Percentiles rank a stretch among this genome's conserved stretches.
Conservation (phyloP, 169 alveolate genomes). For the Eimeria maxima region DNA sequence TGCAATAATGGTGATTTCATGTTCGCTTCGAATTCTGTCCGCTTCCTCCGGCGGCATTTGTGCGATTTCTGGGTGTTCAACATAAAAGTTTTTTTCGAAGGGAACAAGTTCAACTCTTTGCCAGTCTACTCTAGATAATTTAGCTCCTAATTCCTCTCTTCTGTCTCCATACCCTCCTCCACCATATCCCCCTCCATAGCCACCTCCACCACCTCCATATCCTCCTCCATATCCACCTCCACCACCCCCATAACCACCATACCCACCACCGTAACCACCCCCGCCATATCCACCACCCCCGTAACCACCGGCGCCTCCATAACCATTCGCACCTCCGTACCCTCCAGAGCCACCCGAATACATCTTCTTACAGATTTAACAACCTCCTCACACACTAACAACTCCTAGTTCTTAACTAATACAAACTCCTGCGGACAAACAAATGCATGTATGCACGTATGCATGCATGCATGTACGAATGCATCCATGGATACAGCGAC, state of each 20-base stretch:
- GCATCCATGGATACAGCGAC: no score
- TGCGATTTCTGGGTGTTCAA: constrained; percentile 94
- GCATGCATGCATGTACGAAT: no score
- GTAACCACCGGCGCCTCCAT: constrained; percentile 20
- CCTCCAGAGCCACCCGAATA: background rate
- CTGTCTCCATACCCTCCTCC: constrained; percentile 45
- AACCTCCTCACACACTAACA: background rate
- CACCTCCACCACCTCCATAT: constrained; percentile 21
- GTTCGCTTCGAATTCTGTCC: constrained; percentile 91
- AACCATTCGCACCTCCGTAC: constrained; percentile 58
- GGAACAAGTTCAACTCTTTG: constrained; percentile 90
- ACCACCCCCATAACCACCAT: constrained; percentile 61
- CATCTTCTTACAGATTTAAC: background rate
- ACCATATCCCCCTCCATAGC: no score
- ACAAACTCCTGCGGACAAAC: background rate
- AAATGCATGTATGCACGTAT: background rate
- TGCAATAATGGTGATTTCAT: constrained; percentile 92
- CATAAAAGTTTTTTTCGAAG: constrained; percentile 96
- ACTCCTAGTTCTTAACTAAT: background rate
- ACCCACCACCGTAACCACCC: constrained; percentile 58
- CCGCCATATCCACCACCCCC: constrained; percentile 48
- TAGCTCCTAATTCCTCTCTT: constrained; percentile 63
- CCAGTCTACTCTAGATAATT: constrained; percentile 90
- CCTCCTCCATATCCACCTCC: constrained; percentile 56
- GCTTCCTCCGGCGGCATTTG: constrained; percentile 92